Conservation (phyloP, 2,329 filamentous ascomycete species). For the Cytospora leucostoma region DNA sequence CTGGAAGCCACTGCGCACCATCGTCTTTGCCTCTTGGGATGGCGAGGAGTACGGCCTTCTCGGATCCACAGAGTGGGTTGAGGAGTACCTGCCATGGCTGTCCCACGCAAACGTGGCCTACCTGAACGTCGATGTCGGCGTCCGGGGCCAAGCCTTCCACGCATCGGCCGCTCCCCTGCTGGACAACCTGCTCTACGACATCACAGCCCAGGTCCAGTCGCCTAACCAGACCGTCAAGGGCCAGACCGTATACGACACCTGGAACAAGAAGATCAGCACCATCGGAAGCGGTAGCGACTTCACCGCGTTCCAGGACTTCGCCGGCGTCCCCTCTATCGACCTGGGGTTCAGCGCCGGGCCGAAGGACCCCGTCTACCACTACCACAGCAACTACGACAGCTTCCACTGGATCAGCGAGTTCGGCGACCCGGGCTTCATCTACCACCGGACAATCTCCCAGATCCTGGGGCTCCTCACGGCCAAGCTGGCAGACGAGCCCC, state of each 20-base stretch:
- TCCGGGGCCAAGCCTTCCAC: constrained; percentile 53
- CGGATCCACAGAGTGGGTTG: constrained; percentile 84
- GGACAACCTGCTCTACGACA: constrained; percentile 52
- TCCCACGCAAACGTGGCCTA: constrained; percentile 71
- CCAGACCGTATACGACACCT: constrained; percentile 44
- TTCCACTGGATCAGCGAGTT: constrained; percentile 82
- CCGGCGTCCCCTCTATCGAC: constrained; percentile 50
- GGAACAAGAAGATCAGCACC: constrained; percentile 50
- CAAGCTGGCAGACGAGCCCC: constrained; percentile 60
- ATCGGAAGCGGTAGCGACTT: constrained; percentile 69
- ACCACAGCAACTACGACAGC: constrained; percentile 83
- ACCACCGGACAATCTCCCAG: constrained; percentile 68
- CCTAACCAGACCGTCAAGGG: constrained; percentile 39
- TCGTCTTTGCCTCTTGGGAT: constrained; percentile 74
- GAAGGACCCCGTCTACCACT: constrained; percentile 66
- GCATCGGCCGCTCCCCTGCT: constrained; percentile 64
- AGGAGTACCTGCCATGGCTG: constrained; percentile 79
- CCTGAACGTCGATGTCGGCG: constrained; percentile 72
- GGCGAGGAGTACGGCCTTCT: constrained; percentile 78
- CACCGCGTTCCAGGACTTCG: constrained; percentile 67
- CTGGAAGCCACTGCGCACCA: constrained; percentile 47
- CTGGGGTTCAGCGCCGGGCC: constrained; percentile 51
- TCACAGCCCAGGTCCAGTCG: constrained; percentile 25
- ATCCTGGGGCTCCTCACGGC: constrained; percentile 63
- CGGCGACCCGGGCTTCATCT: constrained; percentile 67